Conservation (phyloP, 2,329 filamentous ascomycete species). For the Xylariaceae sp. region DNA sequence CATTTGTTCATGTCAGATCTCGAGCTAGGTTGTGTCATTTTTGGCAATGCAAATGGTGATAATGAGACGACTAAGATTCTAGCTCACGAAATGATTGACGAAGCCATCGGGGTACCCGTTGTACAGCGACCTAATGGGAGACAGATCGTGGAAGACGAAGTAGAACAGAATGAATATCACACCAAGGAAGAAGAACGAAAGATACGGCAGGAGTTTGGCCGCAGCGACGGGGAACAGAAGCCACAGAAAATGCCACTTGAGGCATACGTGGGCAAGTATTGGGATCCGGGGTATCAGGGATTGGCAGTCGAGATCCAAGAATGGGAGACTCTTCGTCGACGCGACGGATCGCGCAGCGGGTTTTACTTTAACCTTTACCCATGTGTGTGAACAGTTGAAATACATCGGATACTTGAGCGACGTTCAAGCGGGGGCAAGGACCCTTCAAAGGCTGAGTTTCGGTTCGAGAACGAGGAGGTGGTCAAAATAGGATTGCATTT, state of each 20-base stretch:
- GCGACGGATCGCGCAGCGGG: slow-evolving; percentile 19
- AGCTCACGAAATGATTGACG: slow-evolving; percentile 17
- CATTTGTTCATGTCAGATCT: slow-evolving; percentile 22
- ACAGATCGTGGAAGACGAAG: too few relatives aligned
- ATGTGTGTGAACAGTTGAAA: slow-evolving; percentile 16
- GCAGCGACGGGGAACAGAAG: slow-evolving; percentile 1
- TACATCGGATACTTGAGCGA: slow-evolving; percentile 11
- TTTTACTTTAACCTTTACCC: slow-evolving; percentile 20
- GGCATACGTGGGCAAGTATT: slow-evolving; percentile 22
- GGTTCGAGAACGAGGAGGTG: slow-evolving; percentile 16
- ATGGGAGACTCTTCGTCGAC: slow-evolving; percentile 24
- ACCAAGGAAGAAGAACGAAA: not conserved
- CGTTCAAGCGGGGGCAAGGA: not conserved
- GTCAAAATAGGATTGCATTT: slow-evolving; percentile 19
- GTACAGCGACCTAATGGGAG: slow-evolving; percentile 5
- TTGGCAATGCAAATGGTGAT: slow-evolving; percentile 16
- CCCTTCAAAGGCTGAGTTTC: slow-evolving; percentile 14
- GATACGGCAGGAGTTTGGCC: too few relatives aligned
- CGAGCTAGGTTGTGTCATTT: slow-evolving; percentile 16
- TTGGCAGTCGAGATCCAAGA: slow-evolving; percentile 18
- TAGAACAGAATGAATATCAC: not conserved
- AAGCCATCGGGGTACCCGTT: slow-evolving; percentile 13
- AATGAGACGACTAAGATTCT: not conserved
- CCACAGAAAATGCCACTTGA: slow-evolving; percentile 20
- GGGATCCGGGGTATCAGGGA: slow-evolving; percentile 22